Percentiles rank a stretch among this genome's conserved stretches.
Conservation (phyloP, 306 rosid species). For the Pyrus betulifolia region DNA sequence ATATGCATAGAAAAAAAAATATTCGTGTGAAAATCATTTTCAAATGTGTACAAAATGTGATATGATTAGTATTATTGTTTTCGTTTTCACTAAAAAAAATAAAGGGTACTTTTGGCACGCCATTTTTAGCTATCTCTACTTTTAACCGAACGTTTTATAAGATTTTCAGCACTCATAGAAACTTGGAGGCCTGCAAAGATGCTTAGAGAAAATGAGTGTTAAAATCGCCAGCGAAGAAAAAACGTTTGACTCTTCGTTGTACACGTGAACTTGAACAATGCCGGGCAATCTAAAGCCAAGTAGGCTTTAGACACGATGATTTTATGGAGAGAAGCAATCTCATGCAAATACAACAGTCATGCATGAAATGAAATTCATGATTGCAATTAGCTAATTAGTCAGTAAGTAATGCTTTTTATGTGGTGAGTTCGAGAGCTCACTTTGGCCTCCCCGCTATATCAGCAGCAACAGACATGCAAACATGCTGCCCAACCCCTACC, state of each 20-base stretch:
- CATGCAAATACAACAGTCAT: not conserved
- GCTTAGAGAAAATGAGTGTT: not conserved
- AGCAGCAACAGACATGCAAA: conserved; percentile 35
- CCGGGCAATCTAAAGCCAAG: not conserved
- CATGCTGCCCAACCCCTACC: conserved; percentile 4
- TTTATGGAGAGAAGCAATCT: not conserved
- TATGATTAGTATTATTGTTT: not conserved
- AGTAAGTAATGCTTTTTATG: not conserved
- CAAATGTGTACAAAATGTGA: too few species aligned
- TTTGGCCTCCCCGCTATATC: conserved; percentile 17
- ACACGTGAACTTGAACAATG: not conserved
- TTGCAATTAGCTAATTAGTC: not conserved
- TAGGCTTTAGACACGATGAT: not conserved
- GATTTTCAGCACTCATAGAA: not conserved
- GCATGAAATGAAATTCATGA: not conserved
- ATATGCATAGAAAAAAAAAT: too few species aligned
- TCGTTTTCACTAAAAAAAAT: too few species aligned
- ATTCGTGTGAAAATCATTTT: too few species aligned
- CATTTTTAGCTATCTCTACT: not conserved
- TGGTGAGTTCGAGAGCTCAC: conserved; percentile 9
- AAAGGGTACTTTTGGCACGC: not conserved
- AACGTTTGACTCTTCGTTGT: too few species aligned
- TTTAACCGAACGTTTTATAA: too few species aligned
- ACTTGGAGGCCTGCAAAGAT: not conserved
- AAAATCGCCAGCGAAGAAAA: not conserved